Conservation (phyloP, 176 grass and related monocot genomes). For the Musa acuminata region DNA sequence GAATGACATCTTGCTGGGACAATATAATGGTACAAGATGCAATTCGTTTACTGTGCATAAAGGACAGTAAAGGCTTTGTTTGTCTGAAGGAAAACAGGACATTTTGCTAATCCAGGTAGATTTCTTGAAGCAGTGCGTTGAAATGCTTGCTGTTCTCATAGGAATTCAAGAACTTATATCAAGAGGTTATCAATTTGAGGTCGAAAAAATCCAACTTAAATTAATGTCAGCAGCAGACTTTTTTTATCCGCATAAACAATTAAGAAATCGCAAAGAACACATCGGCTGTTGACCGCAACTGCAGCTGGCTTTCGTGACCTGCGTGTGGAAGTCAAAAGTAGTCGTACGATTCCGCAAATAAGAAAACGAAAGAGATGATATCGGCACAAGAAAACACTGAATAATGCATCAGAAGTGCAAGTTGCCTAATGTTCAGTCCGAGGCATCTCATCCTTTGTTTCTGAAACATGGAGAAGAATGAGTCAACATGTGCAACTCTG, state of each 20-base stretch:
- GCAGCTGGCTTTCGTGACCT: neutral
- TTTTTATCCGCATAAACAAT: neutral
- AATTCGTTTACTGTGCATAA: neutral
- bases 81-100: neutral
- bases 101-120: neutral
- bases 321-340: neutral
- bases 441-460: neutral
- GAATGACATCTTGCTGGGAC: neutral
- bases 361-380: neutral
- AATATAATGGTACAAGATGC: neutral
- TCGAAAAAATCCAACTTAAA: neutral
- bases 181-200: neutral
- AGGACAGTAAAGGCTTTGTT: neutral
- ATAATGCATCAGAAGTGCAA: neutral
- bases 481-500: neutral
- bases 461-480: neutral
- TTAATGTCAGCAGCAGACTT: neutral
- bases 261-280: neutral
- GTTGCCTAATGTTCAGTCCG: neutral
- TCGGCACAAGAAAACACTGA: neutral
- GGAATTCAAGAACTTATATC: too few relatives aligned
- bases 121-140: neutral
- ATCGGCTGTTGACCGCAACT: neutral
- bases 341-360: neutral
- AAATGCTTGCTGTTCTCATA: neutral